Percentiles rank a stretch among this genome's conserved stretches.
Conservation (phyloP, 495 filamentous ascomycete genomes). For the Aspergillus carlsbadensis region DNA sequence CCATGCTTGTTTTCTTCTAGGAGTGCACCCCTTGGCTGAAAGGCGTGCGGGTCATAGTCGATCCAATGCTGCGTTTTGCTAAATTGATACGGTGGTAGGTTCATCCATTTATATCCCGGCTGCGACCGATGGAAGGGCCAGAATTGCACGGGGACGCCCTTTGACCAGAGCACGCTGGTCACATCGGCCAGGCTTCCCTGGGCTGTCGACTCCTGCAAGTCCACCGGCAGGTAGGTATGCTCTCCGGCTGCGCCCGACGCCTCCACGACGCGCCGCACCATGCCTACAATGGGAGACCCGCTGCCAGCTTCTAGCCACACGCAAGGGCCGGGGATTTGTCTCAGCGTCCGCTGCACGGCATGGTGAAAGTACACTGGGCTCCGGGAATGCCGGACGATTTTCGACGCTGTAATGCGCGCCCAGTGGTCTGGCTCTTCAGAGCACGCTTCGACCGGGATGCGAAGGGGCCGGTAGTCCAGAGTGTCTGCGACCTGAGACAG, state of each 20-base stretch:
- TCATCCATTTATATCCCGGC: slow-evolving; percentile 14
- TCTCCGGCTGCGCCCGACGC: not conserved
- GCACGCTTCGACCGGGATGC: slow-evolving; percentile 31
- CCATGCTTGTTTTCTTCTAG: too few relatives aligned
- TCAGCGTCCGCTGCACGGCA: slow-evolving; percentile 33
- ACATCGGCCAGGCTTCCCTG: slow-evolving; percentile 19
- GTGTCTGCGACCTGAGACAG: slow-evolving; percentile 26
- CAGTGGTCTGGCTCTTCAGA: slow-evolving; percentile 11
- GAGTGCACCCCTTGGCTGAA: too few relatives aligned
- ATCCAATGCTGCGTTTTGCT: slow-evolving; percentile 36
- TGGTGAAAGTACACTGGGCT: slow-evolving; percentile 41
- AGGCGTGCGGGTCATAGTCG: slow-evolving; percentile 6
- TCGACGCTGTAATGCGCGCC: slow-evolving; percentile 5
- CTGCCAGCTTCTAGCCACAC: slow-evolving; percentile 44
- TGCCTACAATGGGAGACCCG: slow-evolving; percentile 27
- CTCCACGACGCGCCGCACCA: slow-evolving; percentile 29
- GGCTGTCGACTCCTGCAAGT: not conserved
- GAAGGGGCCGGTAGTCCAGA: slow-evolving; percentile 26
- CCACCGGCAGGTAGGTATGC: slow-evolving; percentile 1
- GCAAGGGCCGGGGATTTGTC: slow-evolving; percentile 16
- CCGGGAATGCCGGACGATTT: slow-evolving; percentile 34
- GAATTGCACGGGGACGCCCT: slow-evolving; percentile 25
- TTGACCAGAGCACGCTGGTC: slow-evolving; percentile 30
- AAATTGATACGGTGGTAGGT: slow-evolving; percentile 39
- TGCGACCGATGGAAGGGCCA: slow-evolving; percentile 31